Conservation (phyloP, 1,284 basidiomycete genomes). For the Cerrena zonata region DNA sequence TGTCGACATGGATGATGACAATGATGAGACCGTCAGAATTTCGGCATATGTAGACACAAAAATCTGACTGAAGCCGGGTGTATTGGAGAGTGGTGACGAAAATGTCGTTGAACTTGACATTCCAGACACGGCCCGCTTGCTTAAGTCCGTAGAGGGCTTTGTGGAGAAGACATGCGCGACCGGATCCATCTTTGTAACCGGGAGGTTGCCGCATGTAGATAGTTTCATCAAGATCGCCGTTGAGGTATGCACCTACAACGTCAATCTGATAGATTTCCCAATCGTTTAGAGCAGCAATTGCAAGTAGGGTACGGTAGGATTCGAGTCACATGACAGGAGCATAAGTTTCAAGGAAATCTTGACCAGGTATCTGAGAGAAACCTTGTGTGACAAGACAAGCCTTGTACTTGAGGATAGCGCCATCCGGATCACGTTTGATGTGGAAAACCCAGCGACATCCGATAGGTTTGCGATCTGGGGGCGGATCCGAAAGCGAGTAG, state of each 20-base stretch:
- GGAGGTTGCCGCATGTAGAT: constrained; percentile 33
- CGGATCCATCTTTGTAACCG: constrained; percentile 21
- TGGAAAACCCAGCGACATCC: constrained; percentile 29
- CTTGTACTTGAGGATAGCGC: constrained; percentile 29
- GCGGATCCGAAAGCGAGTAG: constrained; percentile 16
- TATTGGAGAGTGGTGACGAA: constrained; percentile 18
- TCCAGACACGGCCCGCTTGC: constrained; percentile 23
- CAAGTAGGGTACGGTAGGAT: constrained; percentile 23
- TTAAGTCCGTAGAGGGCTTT: constrained; percentile 24
- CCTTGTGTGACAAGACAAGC: constrained; percentile 37
- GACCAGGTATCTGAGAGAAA: constrained; percentile 33
- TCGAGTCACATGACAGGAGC: constrained; percentile 25
- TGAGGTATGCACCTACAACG: constrained; percentile 31
- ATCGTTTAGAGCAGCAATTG: constrained; percentile 22
- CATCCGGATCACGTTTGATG: constrained; percentile 22
- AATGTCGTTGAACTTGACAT: constrained; percentile 12
- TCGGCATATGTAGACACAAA: constrained; percentile 11
- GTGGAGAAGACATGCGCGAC: constrained; percentile 10
- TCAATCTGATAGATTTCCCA: constrained; percentile 26
- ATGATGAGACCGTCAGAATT: constrained; percentile 1
- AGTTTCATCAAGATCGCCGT: constrained; percentile 30
- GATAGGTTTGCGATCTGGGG: constrained; percentile 18
- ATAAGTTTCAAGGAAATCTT: constrained; percentile 33
- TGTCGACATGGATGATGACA: constrained; percentile 9
- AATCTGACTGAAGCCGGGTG: constrained; percentile 18